Percentiles rank a stretch among this genome's conserved stretches.
These are phyloP conservation scores for Lyophyllum semitale DNA, from an alignment of 768 basidiomycete species.

Conservation along the genomic window DNA sequence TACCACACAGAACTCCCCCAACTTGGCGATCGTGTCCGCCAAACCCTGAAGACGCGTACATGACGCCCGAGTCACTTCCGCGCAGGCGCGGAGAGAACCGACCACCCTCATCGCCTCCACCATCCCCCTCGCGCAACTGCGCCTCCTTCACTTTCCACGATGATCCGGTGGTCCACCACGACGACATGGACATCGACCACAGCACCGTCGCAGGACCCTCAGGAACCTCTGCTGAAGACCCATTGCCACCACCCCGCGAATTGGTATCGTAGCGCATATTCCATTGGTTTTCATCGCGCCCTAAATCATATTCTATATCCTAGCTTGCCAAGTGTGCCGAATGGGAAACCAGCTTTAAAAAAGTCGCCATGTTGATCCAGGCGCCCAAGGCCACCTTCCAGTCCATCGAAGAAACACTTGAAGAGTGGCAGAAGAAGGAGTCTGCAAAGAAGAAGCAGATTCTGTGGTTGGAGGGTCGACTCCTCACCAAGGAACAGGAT, in stretches of 20 bases:
- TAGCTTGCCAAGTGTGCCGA: background rate
- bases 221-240: background rate
- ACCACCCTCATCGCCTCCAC: background rate
- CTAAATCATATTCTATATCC: background rate
- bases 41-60: conserved; percentile 5
- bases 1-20: background rate
- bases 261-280: background rate
- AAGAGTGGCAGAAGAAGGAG: background rate
- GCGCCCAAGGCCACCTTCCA: background rate
- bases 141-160: background rate
- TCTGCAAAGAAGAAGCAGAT: background rate
- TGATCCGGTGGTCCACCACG: background rate
- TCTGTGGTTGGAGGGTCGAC: background rate
- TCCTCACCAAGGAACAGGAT: background rate
- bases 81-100: background rate
- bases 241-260: background rate
- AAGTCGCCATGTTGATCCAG: background rate
- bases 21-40: background rate
- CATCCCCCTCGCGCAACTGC: background rate
- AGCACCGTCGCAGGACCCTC: background rate
- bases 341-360: background rate
- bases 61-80: conserved; percentile 6
- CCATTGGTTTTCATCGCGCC: background rate
- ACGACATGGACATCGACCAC: conserved; percentile 9
- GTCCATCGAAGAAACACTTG: background rate